Evolutionary conservation across 179 eudicot species (phyloP), one percentile per base, ranked within the genome.

Genomic region (Silene coronaria): DNA sequence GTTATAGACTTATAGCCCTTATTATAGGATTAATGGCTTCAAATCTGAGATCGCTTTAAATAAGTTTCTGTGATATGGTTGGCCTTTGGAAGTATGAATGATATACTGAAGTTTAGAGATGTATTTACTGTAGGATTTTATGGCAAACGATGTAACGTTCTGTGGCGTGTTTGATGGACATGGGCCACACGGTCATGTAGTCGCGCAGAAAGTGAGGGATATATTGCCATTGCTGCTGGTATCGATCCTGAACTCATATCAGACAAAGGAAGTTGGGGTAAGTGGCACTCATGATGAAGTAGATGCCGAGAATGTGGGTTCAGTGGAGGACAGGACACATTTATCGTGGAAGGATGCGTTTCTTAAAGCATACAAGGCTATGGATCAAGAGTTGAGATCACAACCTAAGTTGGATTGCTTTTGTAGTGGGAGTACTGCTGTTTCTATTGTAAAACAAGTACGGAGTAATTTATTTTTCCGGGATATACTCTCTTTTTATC

Each of bases 351-450:
- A 87, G 78, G 97, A 95, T 82, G 92, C 93, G 76, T 92, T 92
- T 85, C 96, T 95, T 11, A 89, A 91, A 77, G 79, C 99, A 32
- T 95, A 83, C 82, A 95, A 92, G 85, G 88, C 91, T 58, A 95
- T 92, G 97, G 99, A 95, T 76, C 92, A 92, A 85, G 97, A 92
- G 80, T 81, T 95, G 63, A 91, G 84, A 78, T 91, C 96, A 45
- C 96, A 88, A 80, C 90, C 97, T 71, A 88, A 88, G 77, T 61
- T 92, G 76, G 99, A 95, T 77, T 89, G 99, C 88, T 95, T 90
- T 80, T 95, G 99, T 80, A 95, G 99, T 84, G 99, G 99, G 51
- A 95, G 99, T 85, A 95, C 99, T 32, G 91, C 91, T 74, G 89
- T 95, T 73, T 86, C 95, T 59, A 82, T 95, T 46, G 87, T 95